A percentile compares a stretch with the other conserved stretches of the same genome.
Conservation (phyloP, 441 rosid species). For the Populus hybrid region DNA sequence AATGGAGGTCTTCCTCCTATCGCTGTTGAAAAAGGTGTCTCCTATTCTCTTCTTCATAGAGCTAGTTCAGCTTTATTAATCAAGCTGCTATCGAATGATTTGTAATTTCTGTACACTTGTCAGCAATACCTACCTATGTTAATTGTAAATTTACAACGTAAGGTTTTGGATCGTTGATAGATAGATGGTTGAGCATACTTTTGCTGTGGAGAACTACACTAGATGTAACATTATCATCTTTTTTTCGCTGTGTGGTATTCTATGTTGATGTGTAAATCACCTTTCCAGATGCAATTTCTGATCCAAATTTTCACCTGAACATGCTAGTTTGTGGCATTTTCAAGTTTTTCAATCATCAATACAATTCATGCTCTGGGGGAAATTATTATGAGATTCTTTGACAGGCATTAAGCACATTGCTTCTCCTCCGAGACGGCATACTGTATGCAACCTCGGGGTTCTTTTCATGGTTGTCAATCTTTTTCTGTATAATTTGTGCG, state of each 20-base stretch:
- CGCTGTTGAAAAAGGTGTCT: conserved; percentile 15
- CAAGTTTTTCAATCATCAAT: not conserved
- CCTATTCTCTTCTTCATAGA: conserved; percentile 10
- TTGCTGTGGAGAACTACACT: not conserved
- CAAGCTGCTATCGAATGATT: conserved; percentile 22
- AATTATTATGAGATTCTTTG: not conserved
- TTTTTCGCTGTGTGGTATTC: not conserved
- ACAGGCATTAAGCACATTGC: not conserved
- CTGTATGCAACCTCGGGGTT: too few species aligned
- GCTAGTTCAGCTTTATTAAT: conserved; percentile 12
- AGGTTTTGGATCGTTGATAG: conserved; percentile 8
- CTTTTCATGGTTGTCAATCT: not conserved
- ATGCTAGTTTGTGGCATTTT: not conserved
- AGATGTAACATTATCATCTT: not conserved
- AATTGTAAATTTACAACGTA: conserved; percentile 29
- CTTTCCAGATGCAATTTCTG: not conserved
- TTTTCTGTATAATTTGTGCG: not conserved
- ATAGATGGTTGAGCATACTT: conserved; percentile 10
- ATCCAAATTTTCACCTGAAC: not conserved
- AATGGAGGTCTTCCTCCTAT: conserved; percentile 19
- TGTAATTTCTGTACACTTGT: conserved; percentile 35
- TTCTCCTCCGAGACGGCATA: not conserved
- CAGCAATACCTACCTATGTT: conserved; percentile 15
- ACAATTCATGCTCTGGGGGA: not conserved
- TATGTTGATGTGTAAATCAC: not conserved